Evolutionary conservation across 2,329 filamentous ascomycete species (phyloP).

Genomic region (Paecilomyces sp.): DNA sequence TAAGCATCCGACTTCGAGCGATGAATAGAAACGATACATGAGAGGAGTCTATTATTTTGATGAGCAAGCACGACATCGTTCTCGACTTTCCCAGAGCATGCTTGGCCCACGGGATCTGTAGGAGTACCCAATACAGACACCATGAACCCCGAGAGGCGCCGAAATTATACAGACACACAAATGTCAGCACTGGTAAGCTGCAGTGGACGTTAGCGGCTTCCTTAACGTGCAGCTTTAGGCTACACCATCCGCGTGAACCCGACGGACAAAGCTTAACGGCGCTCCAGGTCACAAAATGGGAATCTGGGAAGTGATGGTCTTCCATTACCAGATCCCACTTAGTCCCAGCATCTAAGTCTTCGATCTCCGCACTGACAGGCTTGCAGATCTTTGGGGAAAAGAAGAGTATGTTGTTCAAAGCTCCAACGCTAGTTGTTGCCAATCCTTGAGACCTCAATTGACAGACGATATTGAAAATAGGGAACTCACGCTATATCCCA

Average conservation of each 20-base stretch:
- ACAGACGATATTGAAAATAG: neutral
- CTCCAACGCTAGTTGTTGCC: neutral
- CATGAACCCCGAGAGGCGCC: neutral
- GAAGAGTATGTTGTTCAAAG: neutral
- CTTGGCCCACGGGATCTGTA: neutral
- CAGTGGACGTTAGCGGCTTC: neutral
- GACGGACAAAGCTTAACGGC: neutral
- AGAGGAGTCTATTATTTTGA: neutral
- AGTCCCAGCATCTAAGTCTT: neutral
- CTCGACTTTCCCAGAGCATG: neutral
- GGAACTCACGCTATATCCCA: neutral
- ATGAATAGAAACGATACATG: neutral
- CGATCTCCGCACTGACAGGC: neutral
- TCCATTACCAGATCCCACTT: neutral
- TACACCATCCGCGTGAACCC: neutral
- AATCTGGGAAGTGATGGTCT: neutral
- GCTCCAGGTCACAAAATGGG: neutral
- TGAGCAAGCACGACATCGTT: neutral
- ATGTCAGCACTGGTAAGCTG: neutral
- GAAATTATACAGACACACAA: neutral
- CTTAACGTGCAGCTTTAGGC: neutral
- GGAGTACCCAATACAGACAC: neutral
- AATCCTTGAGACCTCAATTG: neutral
- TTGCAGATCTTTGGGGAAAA: neutral
- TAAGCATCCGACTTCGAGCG: neutral